A percentile compares a stretch with the other conserved stretches of the same genome.
Conservation (phyloP, 805 yeast genomes). For the Cyberlindnera galapagoensis region DNA sequence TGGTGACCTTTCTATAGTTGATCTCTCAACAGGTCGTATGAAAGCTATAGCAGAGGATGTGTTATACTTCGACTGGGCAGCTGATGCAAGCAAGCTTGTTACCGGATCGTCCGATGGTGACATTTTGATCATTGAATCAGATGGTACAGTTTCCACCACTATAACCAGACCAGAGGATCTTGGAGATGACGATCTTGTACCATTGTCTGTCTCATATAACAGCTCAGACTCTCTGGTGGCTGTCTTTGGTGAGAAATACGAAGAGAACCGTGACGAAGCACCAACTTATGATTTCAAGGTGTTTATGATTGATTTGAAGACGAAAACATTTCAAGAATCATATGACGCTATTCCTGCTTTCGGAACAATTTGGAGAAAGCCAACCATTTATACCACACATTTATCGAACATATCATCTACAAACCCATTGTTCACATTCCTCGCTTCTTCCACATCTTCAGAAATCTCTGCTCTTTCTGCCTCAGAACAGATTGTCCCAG, state of each 20-base stretch:
- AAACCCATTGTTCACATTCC: constrained; percentile 30
- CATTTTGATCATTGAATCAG: constrained; percentile 9
- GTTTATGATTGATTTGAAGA: constrained; percentile 14
- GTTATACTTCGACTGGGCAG: constrained; percentile 19
- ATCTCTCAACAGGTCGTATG: constrained; percentile 3
- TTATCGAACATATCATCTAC: constrained; percentile 36
- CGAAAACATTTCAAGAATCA: constrained; percentile 25
- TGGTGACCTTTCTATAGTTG: constrained; percentile 12
- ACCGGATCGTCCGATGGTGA: constrained; percentile 12
- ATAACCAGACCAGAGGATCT: constrained; percentile 16
- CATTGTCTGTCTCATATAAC: constrained; percentile 17
- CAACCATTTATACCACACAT: constrained; percentile 36
- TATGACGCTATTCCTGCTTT: constrained; percentile 46
- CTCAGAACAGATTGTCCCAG: constrained; percentile 34
- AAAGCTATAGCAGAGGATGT: constrained; percentile 15
- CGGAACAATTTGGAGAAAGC: constrained; percentile 41
- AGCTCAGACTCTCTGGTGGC: constrained; percentile 16
- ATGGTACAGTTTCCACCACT: constrained; percentile 6
- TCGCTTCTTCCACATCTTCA: constrained; percentile 59
- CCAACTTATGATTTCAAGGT: constrained; percentile 21
- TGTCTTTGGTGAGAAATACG: constrained; percentile 24
- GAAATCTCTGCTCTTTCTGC: constrained; percentile 48
- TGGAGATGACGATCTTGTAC: constrained; percentile 7
- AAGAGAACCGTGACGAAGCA: constrained; percentile 26
- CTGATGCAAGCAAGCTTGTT: constrained; percentile 17